These are phyloP conservation scores for Hypomyces rosellus DNA, from an alignment of 2,329 filamentous ascomycete genomes.

Conservation along the genomic window DNA sequence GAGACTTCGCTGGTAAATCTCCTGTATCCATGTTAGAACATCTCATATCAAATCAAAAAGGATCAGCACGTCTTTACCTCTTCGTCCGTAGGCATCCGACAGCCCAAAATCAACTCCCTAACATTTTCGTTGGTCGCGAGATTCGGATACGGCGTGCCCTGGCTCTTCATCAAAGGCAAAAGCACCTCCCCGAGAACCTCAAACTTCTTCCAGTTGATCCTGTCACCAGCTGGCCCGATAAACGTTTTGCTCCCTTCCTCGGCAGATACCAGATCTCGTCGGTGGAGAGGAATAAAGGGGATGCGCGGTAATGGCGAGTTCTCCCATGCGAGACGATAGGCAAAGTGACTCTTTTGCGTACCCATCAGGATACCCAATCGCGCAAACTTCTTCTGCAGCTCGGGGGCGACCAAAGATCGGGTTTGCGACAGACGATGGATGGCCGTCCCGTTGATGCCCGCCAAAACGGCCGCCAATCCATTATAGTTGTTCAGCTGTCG, in stretches of 20 bases:
- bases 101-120: conserved; percentile 71
- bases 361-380: conserved; percentile 88
- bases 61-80: conserved; percentile 57
- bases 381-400: conserved; percentile 77
- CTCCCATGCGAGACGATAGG: conserved; percentile 96
- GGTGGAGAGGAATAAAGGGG: conserved; percentile 85
- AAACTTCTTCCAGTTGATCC: conserved; percentile 98
- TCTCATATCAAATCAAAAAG: background rate
- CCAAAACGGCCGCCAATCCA: conserved; percentile 85
- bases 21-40: conserved; percentile 36
- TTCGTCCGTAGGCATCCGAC: conserved; percentile 75
- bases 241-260: conserved; percentile 91
- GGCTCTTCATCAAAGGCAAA: conserved; percentile 84
- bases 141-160: conserved; percentile 74
- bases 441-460: conserved; percentile 82
- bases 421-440: conserved; percentile 81
- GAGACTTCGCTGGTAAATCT: conserved; percentile 58
- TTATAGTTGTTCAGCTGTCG: conserved; percentile 97
- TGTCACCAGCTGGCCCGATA: conserved; percentile 62
- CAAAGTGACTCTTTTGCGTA: conserved; percentile 84
- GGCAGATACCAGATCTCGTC: conserved; percentile 82
- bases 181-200: conserved; percentile 92
- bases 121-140: conserved; percentile 63
- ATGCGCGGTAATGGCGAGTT: conserved; percentile 88
- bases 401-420: conserved; percentile 62